These are phyloP conservation scores for Daldinia grandis DNA, from an alignment of 495 filamentous ascomycete species.

Conservation along the genomic window DNA sequence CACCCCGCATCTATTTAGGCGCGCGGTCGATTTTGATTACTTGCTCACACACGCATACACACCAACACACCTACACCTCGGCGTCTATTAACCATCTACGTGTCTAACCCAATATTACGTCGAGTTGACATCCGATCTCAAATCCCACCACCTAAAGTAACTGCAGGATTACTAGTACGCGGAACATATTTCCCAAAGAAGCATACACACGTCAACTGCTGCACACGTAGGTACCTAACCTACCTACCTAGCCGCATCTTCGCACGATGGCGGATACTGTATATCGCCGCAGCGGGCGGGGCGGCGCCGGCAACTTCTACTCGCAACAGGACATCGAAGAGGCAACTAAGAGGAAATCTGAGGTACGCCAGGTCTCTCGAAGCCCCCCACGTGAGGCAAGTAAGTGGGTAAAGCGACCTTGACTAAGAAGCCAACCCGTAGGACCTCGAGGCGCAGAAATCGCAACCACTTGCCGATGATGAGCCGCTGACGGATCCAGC, in stretches of 20 bases:
- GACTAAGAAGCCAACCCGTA: slow-evolving; percentile 21
- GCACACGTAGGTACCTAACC: neutral
- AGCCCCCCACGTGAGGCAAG: too few relatives aligned
- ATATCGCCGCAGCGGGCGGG: slow-evolving; percentile 56
- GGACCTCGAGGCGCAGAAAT: slow-evolving; percentile 58
- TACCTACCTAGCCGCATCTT: neutral
- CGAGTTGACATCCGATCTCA: neutral
- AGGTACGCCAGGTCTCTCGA: slow-evolving; percentile 35
- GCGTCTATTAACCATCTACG: neutral
- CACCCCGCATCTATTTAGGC: slow-evolving; percentile 26
- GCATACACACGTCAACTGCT: neutral
- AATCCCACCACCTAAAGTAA: neutral
- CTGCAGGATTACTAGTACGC: neutral
- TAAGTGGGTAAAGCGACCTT: neutral
- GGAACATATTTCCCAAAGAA: neutral
- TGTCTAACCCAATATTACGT: too few relatives aligned
- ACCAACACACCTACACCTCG: neutral
- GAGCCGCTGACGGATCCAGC: slow-evolving; percentile 30
- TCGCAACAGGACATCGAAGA: slow-evolving; percentile 62
- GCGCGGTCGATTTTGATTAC: slow-evolving; percentile 33
- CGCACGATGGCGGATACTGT: slow-evolving; percentile 33
- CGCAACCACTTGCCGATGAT: slow-evolving; percentile 21
- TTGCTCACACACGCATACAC: neutral
- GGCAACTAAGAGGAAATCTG: slow-evolving; percentile 42
- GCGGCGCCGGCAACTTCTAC: slow-evolving; percentile 72